Evolutionary conservation across 768 basidiomycete genomes (phyloP), one percentile per base, ranked within the genome.

Genomic region (Candolleomyces eurysporus): DNA sequence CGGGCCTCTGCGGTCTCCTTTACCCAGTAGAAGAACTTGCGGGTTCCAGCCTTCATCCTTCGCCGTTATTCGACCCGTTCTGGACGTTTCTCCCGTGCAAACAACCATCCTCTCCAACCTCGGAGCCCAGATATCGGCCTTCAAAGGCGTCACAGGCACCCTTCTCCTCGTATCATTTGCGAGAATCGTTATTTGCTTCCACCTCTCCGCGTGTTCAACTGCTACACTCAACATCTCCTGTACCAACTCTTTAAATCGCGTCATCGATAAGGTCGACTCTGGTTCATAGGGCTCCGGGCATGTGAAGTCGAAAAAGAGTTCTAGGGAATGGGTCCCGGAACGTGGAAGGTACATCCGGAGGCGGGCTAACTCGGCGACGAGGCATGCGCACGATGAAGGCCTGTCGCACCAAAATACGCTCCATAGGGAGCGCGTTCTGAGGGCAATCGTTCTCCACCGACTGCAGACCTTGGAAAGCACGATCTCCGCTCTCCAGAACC

Each of bases 341-440:
- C 54, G 39, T 21, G 19, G 19, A 56, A 56, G 54, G 40, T 56
- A 56, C 39, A 40, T 56, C 26, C 54, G 54, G 6, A 56, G 40
- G 4, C 54, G 54, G n/a, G 39, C 42, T 5, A 39, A 21, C 42
- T 56, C 54, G 19, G 17, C 13, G n/a, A 56, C 21, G 40, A 56
- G 36, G 16, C 40, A 8, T 1, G 9, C 17, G 19, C 40, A 21
- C 39, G 39, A 39, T 16, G n/a, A 36, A 32, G 39, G n/a, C 54
- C 10, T 10, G 40, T 21, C 39, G 40, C 39, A 36, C 39, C 39
- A 56, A n/a, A 56, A 56, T 21, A 56, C 54, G 39, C 54, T 43
- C 54, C 54, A 56, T 21, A 56, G 54, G 4, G 54, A 56, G 3
- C 36, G 39, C 7, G 21, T 5, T 6, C 40, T 17, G 14, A 56